phyloP scores from a whole-genome alignment of 2,329 filamentous ascomycete species.

The Penicillium griseofulvum region DNA sequence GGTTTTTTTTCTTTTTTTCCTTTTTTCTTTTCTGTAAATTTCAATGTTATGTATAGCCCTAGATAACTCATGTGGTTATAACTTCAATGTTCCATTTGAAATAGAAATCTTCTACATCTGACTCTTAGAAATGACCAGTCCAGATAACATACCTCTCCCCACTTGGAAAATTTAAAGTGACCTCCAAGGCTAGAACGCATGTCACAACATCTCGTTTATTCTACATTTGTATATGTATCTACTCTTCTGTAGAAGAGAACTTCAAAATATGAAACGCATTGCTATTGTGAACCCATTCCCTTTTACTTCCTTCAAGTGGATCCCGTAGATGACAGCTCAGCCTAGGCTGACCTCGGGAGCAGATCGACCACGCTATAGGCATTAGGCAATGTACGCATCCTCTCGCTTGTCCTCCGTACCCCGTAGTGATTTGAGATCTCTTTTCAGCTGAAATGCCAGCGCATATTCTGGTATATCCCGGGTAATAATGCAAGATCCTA shows the following conservation, averaged over 20 bases:
- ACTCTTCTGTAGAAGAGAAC: background rate
- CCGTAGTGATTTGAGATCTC: background rate
- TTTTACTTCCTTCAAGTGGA: conserved; percentile 3
- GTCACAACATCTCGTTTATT: background rate
- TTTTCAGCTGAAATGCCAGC: conserved; percentile 2
- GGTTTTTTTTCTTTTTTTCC: background rate
- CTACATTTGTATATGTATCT: background rate
- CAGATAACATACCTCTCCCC: conserved; percentile 1
- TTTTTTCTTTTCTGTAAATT: background rate
- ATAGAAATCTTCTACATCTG: background rate
- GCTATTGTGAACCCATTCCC: background rate
- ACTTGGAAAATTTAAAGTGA: background rate
- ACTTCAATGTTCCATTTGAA: background rate
- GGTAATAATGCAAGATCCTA: background rate
- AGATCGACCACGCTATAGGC: conserved; percentile 4
- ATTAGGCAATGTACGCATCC: conserved; percentile 1
- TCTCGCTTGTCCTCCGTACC: background rate
- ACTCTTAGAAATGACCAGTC: conserved; percentile 6
- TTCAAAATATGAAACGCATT: background rate
- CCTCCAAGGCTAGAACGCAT: background rate
- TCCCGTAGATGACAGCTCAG: conserved; percentile 1
- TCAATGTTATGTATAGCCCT: too few species aligned
- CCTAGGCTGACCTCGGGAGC: background rate
- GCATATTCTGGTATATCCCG: background rate
- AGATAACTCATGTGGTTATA: too few species aligned